phyloP scores from a whole-genome alignment of 257 asterid species.

The Lavandula angustifolia region DNA sequence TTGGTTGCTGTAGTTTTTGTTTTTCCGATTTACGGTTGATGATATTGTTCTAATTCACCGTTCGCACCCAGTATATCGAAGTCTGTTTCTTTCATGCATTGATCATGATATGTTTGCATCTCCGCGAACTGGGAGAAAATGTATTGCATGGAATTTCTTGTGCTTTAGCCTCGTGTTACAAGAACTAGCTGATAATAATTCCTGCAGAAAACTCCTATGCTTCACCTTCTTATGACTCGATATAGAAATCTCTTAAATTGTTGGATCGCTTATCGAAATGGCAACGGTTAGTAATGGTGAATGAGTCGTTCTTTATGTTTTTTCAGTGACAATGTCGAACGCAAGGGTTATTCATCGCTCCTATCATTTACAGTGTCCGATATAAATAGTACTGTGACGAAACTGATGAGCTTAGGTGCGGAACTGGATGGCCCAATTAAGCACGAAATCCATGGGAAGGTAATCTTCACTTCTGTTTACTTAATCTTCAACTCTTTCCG shows the following conservation, averaged over 20 bases:
- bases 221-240: neutral
- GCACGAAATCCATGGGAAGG: conserved; percentile 94
- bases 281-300: neutral
- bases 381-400: conserved; percentile 69
- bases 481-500: conserved; percentile 2
- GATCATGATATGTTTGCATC: neutral
- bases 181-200: neutral
- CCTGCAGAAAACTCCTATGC: neutral
- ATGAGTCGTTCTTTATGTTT: conserved; percentile 7
- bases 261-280: conserved; percentile 10
- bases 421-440: conserved; percentile 92
- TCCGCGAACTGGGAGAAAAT: neutral
- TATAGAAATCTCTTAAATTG: neutral
- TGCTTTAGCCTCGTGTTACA: too few relatives aligned
- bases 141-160: neutral
- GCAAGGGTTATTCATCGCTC: conserved; percentile 76
- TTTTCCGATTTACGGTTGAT: neutral
- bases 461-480: conserved; percentile 30
- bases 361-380: conserved; percentile 83
- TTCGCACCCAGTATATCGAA: neutral
- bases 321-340: conserved; percentile 54
- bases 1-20: neutral
- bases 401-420: conserved; percentile 86
- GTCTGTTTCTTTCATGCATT: neutral
- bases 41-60: neutral